These are phyloP conservation scores for Neurospora intermedia DNA, from an alignment of 495 filamentous ascomycete genomes.

Conservation along the genomic window DNA sequence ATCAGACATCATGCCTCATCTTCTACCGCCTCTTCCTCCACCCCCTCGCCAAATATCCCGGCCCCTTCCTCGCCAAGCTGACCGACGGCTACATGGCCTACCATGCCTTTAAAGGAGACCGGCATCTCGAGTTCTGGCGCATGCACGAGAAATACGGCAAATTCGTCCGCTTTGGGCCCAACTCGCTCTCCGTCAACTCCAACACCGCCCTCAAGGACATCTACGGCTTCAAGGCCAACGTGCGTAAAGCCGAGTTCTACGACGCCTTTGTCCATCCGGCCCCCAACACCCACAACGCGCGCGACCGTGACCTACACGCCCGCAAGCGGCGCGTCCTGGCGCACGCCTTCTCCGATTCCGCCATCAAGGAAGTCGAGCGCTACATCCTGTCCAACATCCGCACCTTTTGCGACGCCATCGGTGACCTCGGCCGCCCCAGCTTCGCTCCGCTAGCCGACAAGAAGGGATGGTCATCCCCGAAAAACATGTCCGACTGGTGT, in stretches of 20 bases:
- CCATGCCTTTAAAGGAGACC: constrained; percentile 48
- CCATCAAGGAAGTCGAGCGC: constrained; percentile 46
- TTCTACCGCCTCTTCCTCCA: constrained; percentile 51
- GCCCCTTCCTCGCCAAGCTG: constrained; percentile 47
- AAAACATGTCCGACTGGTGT: constrained; percentile 52
- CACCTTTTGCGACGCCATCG: constrained; percentile 40
- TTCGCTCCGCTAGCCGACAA: constrained; percentile 15
- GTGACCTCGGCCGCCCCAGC: constrained; percentile 21
- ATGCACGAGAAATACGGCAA: constrained; percentile 49
- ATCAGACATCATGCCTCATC: constrained; percentile 21
- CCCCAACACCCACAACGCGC: constrained; percentile 49
- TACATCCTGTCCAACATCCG: constrained; percentile 46
- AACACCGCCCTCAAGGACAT: constrained; percentile 47
- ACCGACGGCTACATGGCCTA: constrained; percentile 46
- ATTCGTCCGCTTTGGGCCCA: constrained; percentile 51
- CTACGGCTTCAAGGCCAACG: constrained; percentile 50
- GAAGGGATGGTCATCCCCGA: constrained; percentile 33
- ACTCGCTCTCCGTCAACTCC: constrained; percentile 48
- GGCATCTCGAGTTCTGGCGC: constrained; percentile 47
- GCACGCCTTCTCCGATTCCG: constrained; percentile 50
- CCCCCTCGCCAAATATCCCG: constrained; percentile 56
- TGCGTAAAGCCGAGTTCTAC: constrained; percentile 56
- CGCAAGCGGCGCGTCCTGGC: constrained; percentile 53
- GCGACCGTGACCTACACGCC: constrained; percentile 49
- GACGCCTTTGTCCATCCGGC: constrained; percentile 48